Evolutionary conservation across 2,329 filamentous ascomycete genomes (phyloP).

Genomic region (Fusarium fujikuroi): DNA sequence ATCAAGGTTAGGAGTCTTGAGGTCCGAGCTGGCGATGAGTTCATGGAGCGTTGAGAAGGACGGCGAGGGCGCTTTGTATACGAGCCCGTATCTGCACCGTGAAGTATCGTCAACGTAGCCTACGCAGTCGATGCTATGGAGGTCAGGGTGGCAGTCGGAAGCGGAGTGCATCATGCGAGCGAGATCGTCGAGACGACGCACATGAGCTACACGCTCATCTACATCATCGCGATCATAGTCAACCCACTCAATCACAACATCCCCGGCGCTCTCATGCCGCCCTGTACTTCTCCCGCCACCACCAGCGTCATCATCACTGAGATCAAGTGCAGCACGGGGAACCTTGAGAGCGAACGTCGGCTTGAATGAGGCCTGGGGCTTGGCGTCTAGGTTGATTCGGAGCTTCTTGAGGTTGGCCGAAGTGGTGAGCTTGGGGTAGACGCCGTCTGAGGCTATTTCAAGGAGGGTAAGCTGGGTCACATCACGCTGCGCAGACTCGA

Average conservation of each 20-base stretch:
- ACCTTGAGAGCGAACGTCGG: constrained; percentile 57
- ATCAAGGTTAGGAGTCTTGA: constrained; percentile 58
- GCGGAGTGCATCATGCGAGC: constrained; percentile 60
- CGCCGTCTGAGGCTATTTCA: constrained; percentile 53
- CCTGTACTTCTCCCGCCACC: constrained; percentile 46
- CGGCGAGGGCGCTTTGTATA: constrained; percentile 53
- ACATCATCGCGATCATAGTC: constrained; percentile 56
- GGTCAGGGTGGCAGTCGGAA: constrained; percentile 56
- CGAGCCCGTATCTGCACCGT: constrained; percentile 55
- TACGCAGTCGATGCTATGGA: constrained; percentile 59
- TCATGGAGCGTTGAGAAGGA: constrained; percentile 53
- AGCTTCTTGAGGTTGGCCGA: constrained; percentile 58
- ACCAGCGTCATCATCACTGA: constrained; percentile 19
- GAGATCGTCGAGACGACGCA: constrained; percentile 58
- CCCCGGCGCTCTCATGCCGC: constrained; percentile 48
- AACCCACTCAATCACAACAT: constrained; percentile 58
- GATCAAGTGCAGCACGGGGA: constrained; percentile 46
- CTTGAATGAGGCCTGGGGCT: constrained; percentile 53
- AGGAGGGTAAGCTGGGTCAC: constrained; percentile 55
- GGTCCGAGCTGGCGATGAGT: constrained; percentile 53
- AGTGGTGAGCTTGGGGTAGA: constrained; percentile 56
- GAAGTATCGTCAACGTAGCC: constrained; percentile 57
- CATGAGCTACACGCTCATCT: constrained; percentile 55
- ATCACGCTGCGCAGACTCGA: constrained; percentile 57
- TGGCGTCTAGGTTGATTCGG: constrained; percentile 58